Evolutionary conservation across 345 rosid genomes (phyloP), one percentile per base, ranked within the genome.

Genomic region (Dipteronia dyeriana): DNA sequence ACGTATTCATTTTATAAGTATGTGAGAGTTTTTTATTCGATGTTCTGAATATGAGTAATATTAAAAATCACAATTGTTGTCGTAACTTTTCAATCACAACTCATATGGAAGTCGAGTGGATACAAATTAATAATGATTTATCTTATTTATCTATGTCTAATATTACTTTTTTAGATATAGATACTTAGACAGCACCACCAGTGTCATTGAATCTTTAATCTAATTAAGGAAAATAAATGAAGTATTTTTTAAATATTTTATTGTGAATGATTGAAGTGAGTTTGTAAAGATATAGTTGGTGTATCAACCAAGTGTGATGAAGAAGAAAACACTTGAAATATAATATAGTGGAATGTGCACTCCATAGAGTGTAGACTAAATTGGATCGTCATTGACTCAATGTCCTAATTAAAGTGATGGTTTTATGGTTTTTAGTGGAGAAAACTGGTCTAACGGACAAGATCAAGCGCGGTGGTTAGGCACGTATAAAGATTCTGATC

Each of bases 381-480:
- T 7, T 22, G 9, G 19, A 6, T 56, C 7, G 61, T 56, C 23
- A n/a, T 56, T 56, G 61, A 34, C 38, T 34, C 38, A 34, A 4
- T 34, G 38, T 20, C 54, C 54, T 49, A 13, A 56, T 34, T 34
- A 34, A 34, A 17, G 61, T 56, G 61, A 17, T 17, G 61, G 38
- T 34, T 34, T 34, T 34, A 34, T 34, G 38, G 38, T 34, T 34
- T 34, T 56, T 56, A 56, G 61, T 56, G 54, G 19, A 4, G 17
- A 49, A 49, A 49, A 49, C 3, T 11, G 53, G 23, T 63, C 16
- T 9, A 29, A 23, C 12, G 22, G 66, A 34, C 66, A 72, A 20
- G 51, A 72, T 72, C 54, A 12, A 72, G 34, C 67, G 26, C 20
- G 67, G 76, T 39, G 3, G 56, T 60, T 73, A 39, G 38, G 9